Evolutionary conservation across 441 rosid species (phyloP).

Genomic region (Hura crepitans): DNA sequence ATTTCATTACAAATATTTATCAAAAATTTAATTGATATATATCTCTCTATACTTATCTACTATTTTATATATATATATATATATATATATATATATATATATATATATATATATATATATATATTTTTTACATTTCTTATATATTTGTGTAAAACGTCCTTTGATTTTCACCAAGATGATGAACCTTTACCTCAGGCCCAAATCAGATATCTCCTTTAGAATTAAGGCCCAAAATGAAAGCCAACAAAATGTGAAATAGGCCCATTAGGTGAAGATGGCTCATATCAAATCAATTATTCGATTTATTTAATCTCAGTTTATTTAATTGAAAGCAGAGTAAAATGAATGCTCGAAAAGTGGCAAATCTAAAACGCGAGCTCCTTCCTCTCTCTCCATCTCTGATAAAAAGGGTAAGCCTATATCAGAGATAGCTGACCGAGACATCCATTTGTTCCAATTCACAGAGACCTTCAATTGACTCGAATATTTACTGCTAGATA

Average conservation of each 20-base stretch:
- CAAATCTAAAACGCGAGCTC: slow-evolving; percentile 2
- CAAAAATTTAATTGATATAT: no score
- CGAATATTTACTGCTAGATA: slow-evolving; percentile 37
- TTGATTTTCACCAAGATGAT: not conserved
- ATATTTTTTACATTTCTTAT: no score
- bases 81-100: no score
- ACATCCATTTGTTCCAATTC: not conserved
- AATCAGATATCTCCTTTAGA: not conserved
- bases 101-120: no score
- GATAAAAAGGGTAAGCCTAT: not conserved
- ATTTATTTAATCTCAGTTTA: not conserved
- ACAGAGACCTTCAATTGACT: slow-evolving; percentile 3
- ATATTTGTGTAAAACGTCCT: no score
- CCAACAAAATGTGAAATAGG: not conserved
- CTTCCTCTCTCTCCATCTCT: not conserved
- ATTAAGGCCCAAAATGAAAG: slow-evolving; percentile 9
- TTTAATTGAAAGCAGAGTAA: not conserved
- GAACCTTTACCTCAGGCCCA: not conserved
- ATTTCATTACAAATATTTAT: no score
- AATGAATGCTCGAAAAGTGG: not conserved
- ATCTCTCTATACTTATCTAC: no score
- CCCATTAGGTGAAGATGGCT: slow-evolving; percentile 2
- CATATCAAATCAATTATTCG: not conserved
- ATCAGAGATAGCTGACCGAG: slow-evolving; percentile 5
- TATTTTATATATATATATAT: no score